Conservation (phyloP, 495 filamentous ascomycete species). For the Penicillium paradoxum region DNA sequence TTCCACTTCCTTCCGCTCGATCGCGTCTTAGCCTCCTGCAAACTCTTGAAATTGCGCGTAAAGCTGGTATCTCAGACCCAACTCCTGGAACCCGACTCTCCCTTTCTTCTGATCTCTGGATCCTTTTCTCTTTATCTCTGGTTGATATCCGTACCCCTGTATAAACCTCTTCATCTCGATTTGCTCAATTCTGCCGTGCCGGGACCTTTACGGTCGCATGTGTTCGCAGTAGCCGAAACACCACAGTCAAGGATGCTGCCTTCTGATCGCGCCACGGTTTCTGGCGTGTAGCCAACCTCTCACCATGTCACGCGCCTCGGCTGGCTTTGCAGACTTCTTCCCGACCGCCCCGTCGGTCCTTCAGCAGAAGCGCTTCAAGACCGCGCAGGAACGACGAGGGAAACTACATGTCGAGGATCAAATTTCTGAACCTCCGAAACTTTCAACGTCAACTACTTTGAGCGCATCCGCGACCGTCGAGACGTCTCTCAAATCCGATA, state of each 20-base stretch:
- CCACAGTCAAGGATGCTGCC: constrained; percentile 41
- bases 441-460: constrained; percentile 4
- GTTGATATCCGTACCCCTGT: neutral
- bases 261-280: constrained; percentile 29
- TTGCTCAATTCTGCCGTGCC: constrained; percentile 9
- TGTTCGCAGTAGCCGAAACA: constrained; percentile 18
- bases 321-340: constrained; percentile 87
- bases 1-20: constrained; percentile 12
- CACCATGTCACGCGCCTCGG: constrained; percentile 73
- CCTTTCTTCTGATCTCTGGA: neutral
- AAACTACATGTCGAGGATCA: constrained; percentile 19
- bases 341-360: constrained; percentile 74
- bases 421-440: constrained; percentile 4
- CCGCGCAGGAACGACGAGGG: constrained; percentile 36
- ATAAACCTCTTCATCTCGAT: neutral
- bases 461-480: constrained; percentile 12
- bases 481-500: constrained; percentile 8
- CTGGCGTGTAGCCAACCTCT: constrained; percentile 44
- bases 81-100: neutral
- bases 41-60: constrained; percentile 7
- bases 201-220: constrained; percentile 23
- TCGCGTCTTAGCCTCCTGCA: constrained; percentile 14
- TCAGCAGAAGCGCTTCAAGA: constrained; percentile 47
- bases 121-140: neutral
- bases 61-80: neutral